phyloP scores from a whole-genome alignment of 495 filamentous ascomycete genomes.

The Geoglossum glabrum region DNA sequence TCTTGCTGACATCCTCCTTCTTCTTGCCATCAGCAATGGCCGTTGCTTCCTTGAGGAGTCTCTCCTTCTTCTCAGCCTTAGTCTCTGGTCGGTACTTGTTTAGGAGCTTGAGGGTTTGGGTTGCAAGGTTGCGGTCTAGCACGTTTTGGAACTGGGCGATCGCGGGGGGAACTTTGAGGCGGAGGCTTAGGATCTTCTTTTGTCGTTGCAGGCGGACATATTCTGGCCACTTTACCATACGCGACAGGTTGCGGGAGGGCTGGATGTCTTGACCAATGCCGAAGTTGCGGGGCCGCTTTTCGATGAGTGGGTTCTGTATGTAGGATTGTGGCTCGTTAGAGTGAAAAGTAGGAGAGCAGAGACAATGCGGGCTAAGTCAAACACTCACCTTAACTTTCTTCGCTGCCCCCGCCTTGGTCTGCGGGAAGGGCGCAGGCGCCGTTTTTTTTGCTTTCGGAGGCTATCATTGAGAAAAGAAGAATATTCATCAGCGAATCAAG shows the following conservation, averaged over 20 bases:
- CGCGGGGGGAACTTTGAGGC: constrained; percentile 93
- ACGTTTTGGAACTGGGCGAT: constrained; percentile 95
- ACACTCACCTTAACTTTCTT: constrained; percentile 81
- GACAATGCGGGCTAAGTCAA: constrained; percentile 4
- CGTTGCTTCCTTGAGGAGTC: constrained; percentile 90
- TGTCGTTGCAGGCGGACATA: constrained; percentile 98
- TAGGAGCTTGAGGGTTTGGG: constrained; percentile 93
- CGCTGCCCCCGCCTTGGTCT: constrained; percentile 63
- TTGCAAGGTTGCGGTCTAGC: constrained; percentile 95
- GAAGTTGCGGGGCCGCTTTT: constrained; percentile 93
- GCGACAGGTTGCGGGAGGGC: constrained; percentile 87
- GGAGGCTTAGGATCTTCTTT: constrained; percentile 97
- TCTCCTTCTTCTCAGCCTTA: constrained; percentile 99
- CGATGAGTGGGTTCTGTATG: constrained; percentile 90
- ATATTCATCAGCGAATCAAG: constrained; percentile 56
- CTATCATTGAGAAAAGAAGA: constrained; percentile 99
- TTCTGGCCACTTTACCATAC: constrained; percentile 99
- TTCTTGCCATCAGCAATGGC: constrained; percentile 96
- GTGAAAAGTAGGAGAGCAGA: neutral
- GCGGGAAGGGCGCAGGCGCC: constrained; percentile 89
- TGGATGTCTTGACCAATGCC: constrained; percentile 99
- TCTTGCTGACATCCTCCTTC: constrained; percentile 99
- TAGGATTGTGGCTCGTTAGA: constrained; percentile 12
- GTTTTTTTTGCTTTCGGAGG: constrained; percentile 92
- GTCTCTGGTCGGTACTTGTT: constrained; percentile 99